Percentiles rank a stretch among this genome's conserved stretches.
phyloP scores from a whole-genome alignment of 345 rosid species.

The Firmiana major region DNA sequence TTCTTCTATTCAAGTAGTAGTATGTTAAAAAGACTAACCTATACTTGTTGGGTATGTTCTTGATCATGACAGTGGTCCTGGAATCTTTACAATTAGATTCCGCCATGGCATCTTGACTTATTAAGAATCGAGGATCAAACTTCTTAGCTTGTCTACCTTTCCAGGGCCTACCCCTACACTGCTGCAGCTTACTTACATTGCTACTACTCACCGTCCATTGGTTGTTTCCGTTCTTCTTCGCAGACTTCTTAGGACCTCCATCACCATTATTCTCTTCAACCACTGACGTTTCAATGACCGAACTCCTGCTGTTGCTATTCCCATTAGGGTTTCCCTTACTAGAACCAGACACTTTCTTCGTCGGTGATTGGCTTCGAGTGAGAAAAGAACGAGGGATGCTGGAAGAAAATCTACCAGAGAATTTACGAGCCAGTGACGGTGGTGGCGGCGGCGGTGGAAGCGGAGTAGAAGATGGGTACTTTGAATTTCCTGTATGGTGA shows the following conservation, averaged over 20 bases:
- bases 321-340: conserved; percentile 29
- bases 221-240: conserved; percentile 23
- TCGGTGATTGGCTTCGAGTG: conserved; percentile 14
- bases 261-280: not conserved
- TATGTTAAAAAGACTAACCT: conserved; percentile 35
- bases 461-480: conserved; percentile 8
- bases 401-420: conserved; percentile 10
- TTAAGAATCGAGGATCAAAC: conserved; percentile 47
- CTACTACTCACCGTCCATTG: not conserved
- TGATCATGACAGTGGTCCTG: conserved; percentile 94
- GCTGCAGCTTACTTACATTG: not conserved
- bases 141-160: conserved; percentile 41
- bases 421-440: not conserved
- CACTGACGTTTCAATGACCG: conserved; percentile 29
- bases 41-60: conserved; percentile 97
- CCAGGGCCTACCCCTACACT: conserved; percentile 38
- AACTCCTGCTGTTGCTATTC: not conserved
- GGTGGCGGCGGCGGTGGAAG: not conserved
- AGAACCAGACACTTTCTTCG: conserved; percentile 14
- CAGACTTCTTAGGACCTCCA: conserved; percentile 26
- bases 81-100: conserved; percentile 54
- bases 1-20: not conserved
- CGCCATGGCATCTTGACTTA: conserved; percentile 45
- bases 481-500: conserved; percentile 15
- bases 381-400: not conserved